A percentile compares a stretch with the other conserved stretches of the same genome.
These are phyloP conservation scores for Staphylotrichum tortipilum DNA, from an alignment of 495 filamentous ascomycete genomes.

Conservation along the genomic window DNA sequence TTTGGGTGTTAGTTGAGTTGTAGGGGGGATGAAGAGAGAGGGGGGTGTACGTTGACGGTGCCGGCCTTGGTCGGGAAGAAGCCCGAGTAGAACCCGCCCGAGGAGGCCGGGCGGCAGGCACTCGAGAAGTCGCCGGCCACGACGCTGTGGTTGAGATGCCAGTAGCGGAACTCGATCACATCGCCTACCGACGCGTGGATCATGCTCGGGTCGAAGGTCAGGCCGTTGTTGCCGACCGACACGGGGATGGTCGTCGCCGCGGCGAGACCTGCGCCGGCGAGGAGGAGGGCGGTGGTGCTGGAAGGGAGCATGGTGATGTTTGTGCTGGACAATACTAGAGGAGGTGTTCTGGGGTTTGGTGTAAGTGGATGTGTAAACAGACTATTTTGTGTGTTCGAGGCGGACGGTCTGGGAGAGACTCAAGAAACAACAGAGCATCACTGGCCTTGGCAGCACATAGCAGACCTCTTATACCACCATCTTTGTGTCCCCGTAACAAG, in stretches of 20 bases:
- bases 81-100: conserved; percentile 39
- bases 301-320: background rate
- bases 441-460: background rate
- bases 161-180: conserved; percentile 47
- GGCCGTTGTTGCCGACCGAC: conserved; percentile 20
- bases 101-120: conserved; percentile 36
- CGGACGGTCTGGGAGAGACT: background rate
- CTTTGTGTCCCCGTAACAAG: background rate
- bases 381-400: background rate
- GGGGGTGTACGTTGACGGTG: conserved; percentile 22
- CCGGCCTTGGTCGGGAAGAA: conserved; percentile 27
- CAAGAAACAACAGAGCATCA: background rate
- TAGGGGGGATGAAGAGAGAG: background rate
- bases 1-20: background rate
- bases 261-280: conserved; percentile 16
- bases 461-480: background rate
- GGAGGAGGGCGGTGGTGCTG: background rate
- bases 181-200: conserved; percentile 39
- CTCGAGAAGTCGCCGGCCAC: conserved; percentile 36
- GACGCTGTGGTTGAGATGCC: conserved; percentile 43
- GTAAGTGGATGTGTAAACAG: background rate
- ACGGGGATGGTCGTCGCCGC: conserved; percentile 16
- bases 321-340: background rate
- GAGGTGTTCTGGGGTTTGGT: too few species aligned
- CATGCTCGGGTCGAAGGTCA: conserved; percentile 24